Evolutionary conservation across 441 rosid genomes (phyloP).

Genomic region (Populus tomentosa): DNA sequence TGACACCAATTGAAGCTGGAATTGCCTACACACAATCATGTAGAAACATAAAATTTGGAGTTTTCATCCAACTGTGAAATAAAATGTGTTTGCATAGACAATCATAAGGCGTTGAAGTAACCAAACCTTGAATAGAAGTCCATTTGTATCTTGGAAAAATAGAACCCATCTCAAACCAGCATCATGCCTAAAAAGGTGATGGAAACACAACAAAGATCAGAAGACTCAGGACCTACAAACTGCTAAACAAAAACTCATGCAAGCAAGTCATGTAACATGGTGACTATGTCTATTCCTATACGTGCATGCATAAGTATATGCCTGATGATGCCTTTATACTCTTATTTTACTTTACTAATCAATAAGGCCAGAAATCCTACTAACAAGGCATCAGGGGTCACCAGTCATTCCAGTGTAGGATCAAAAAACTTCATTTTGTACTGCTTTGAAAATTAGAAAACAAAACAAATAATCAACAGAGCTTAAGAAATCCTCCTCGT

Average conservation of each 20-base stretch:
- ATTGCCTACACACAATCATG: conserved; percentile 56
- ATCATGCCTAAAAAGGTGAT: conserved; percentile 52
- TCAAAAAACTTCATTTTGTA: neutral
- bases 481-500: neutral
- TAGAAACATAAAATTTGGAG: conserved; percentile 1
- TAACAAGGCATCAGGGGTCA: neutral
- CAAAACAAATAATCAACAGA: neutral
- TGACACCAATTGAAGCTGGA: conserved; percentile 90
- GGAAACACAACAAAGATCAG: neutral
- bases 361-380: neutral
- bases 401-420: neutral
- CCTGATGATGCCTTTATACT: neutral
- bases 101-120: conserved; percentile 3
- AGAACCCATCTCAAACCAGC: conserved; percentile 86
- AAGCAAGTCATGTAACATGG: conserved; percentile 3
- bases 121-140: conserved; percentile 90
- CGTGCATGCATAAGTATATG: neutral
- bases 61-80: conserved; percentile 9
- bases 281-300: neutral
- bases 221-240: neutral
- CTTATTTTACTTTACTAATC: neutral
- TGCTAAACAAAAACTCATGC: conserved; percentile 8
- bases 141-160: conserved; percentile 98
- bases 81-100: neutral
- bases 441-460: no score